A percentile compares a stretch with the other conserved stretches of the same genome.
Evolutionary conservation across 2,329 filamentous ascomycete species (phyloP).

Genomic region (Trichoderma pleuroti): DNA sequence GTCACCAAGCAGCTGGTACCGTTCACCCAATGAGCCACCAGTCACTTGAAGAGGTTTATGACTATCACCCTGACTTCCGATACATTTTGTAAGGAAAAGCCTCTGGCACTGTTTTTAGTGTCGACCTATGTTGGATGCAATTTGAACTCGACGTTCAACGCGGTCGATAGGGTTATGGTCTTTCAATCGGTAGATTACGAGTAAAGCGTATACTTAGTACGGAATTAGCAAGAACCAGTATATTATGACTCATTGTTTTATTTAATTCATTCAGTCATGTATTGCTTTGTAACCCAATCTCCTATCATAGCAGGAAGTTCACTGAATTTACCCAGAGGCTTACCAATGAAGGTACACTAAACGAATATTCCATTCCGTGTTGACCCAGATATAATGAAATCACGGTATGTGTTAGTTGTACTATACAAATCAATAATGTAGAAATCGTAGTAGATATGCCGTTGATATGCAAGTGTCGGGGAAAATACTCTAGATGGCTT

Average conservation of each 20-base stretch:
- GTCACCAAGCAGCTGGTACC: background rate
- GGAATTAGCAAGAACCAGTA: background rate
- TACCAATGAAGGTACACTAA: no score
- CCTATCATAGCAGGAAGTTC: background rate
- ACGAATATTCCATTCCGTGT: background rate
- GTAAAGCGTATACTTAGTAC: background rate
- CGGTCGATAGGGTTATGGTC: background rate
- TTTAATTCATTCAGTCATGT: background rate
- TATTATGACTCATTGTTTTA: background rate
- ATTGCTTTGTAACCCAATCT: background rate
- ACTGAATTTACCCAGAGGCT: background rate
- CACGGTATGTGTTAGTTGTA: background rate
- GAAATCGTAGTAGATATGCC: background rate
- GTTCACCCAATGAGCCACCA: background rate
- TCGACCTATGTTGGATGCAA: background rate
- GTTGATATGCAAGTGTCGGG: background rate
- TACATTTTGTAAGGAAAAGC: background rate
- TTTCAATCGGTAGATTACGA: background rate
- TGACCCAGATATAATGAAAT: background rate
- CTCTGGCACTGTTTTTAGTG: background rate
- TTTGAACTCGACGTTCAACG: background rate
- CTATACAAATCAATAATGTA: background rate
- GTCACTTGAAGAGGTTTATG: background rate
- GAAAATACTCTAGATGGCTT: background rate
- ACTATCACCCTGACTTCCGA: background rate